Percentiles rank a stretch among this genome's conserved stretches.
phyloP scores from a whole-genome alignment of 1,284 basidiomycete genomes.

The Takashimella koratensis region DNA sequence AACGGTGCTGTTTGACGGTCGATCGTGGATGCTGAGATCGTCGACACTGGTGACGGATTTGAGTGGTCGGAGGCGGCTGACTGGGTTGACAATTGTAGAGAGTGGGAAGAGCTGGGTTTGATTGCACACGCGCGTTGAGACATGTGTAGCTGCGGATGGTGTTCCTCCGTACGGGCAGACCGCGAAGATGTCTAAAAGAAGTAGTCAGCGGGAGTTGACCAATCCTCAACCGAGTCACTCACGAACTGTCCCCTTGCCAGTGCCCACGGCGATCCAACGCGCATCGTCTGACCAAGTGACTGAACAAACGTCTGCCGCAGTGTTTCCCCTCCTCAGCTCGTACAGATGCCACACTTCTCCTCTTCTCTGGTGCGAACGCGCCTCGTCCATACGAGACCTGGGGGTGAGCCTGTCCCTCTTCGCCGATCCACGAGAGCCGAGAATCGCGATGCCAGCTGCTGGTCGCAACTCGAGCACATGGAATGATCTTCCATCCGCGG shows the following conservation, averaged over 20 bases:
- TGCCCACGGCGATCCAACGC: constrained; percentile 67
- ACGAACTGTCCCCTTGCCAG: constrained; percentile 51
- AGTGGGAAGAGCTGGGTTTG: constrained; percentile 55
- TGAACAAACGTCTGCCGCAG: constrained; percentile 61
- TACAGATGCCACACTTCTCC: constrained; percentile 61
- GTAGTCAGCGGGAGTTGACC: constrained; percentile 24
- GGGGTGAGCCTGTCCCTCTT: not conserved
- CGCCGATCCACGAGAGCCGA: constrained; percentile 10
- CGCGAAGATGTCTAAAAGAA: constrained; percentile 65
- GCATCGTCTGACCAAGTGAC: constrained; percentile 58
- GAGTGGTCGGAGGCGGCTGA: constrained; percentile 55
- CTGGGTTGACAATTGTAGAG: constrained; percentile 57
- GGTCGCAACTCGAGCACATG: constrained; percentile 56
- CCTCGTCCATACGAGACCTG: not conserved
- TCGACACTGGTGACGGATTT: not conserved
- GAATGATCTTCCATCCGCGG: constrained; percentile 60
- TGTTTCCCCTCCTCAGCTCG: constrained; percentile 65
- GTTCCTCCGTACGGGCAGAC: constrained; percentile 70
- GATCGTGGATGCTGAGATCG: not conserved
- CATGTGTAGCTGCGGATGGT: constrained; percentile 62
- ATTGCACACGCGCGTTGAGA: constrained; percentile 59
- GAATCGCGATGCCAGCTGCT: constrained; percentile 12
- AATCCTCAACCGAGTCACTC: constrained; percentile 20
- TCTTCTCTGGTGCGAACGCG: constrained; percentile 16
- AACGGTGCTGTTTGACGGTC: not conserved